Conservation (phyloP, 2,329 filamentous ascomycete species). For the Venturia asperata region DNA sequence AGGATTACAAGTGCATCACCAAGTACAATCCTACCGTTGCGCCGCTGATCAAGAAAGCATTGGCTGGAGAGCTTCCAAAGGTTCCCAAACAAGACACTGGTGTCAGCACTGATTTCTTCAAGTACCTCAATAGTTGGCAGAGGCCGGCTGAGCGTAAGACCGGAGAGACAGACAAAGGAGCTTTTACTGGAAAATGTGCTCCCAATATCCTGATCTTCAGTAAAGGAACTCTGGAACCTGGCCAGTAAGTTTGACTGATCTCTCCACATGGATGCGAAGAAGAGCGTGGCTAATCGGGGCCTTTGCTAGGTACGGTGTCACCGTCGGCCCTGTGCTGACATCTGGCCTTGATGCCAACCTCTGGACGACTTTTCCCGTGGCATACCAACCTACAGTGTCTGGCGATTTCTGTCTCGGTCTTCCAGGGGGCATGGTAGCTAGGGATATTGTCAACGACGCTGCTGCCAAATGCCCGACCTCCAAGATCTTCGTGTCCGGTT, state of each 20-base stretch:
- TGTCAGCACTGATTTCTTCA: background rate
- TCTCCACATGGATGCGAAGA: background rate
- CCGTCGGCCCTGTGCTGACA: conserved; percentile 4
- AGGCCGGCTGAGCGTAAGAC: background rate
- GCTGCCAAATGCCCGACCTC: conserved; percentile 14
- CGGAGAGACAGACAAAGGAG: conserved; percentile 13
- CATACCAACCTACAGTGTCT: conserved; percentile 6
- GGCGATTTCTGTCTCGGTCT: conserved; percentile 18
- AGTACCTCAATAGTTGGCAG: background rate
- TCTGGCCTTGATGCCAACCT: background rate
- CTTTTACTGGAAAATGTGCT: conserved; percentile 7
- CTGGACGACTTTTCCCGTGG: conserved; percentile 10
- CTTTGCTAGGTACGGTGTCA: conserved; percentile 9
- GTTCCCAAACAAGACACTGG: conserved; percentile 14
- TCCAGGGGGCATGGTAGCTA: conserved; percentile 16
- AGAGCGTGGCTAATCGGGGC: background rate
- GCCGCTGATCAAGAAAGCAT: background rate
- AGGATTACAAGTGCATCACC: conserved; percentile 10
- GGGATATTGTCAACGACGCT: conserved; percentile 13
- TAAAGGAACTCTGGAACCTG: conserved; percentile 17
- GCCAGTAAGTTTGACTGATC: background rate
- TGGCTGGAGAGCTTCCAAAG: background rate
- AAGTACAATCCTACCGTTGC: conserved; percentile 16
- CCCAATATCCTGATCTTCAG: conserved; percentile 18
- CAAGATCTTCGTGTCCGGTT: conserved; percentile 12